Conservation (phyloP, 805 yeast species). For the Hanseniaspora mollemarum region DNA sequence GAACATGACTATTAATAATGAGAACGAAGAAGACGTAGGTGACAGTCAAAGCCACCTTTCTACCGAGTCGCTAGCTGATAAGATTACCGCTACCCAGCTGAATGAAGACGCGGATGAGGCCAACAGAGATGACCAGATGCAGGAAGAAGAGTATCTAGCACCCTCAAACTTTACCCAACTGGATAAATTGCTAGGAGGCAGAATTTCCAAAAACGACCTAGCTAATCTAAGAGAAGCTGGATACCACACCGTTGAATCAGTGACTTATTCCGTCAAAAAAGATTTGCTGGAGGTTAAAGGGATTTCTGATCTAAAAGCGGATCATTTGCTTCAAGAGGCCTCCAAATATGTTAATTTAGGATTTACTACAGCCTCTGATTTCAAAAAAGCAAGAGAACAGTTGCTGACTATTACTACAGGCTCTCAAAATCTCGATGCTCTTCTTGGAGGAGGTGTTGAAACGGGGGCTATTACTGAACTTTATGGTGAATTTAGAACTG, state of each 20-base stretch:
- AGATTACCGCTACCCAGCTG: background rate
- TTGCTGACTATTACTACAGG: constrained; percentile 92
- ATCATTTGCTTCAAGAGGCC: constrained; percentile 69
- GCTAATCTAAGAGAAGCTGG: constrained; percentile 74
- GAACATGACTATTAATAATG: background rate
- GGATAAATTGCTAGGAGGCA: constrained; percentile 52
- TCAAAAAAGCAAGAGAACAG: constrained; percentile 79
- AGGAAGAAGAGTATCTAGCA: constrained; percentile 43
- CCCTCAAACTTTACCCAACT: constrained; percentile 29
- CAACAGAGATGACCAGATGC: constrained; percentile 17
- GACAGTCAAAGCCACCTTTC: background rate
- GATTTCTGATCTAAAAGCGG: constrained; percentile 91
- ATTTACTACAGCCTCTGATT: constrained; percentile 92
- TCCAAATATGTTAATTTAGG: constrained; percentile 86
- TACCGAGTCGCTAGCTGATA: background rate
- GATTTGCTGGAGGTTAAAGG: constrained; percentile 71
- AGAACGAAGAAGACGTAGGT: background rate
- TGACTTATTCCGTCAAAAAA: constrained; percentile 87
- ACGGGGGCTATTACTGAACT: constrained; percentile 95
- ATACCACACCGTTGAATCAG: constrained; percentile 76
- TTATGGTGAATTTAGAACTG: constrained; percentile 95
- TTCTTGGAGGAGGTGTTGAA: constrained; percentile 92
- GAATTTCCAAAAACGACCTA: constrained; percentile 69
- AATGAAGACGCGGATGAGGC: background rate
- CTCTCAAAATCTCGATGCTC: constrained; percentile 81